Evolutionary conservation across 169 alveolate genomes (phyloP).

Genomic region (Plasmodium gaboni): DNA sequence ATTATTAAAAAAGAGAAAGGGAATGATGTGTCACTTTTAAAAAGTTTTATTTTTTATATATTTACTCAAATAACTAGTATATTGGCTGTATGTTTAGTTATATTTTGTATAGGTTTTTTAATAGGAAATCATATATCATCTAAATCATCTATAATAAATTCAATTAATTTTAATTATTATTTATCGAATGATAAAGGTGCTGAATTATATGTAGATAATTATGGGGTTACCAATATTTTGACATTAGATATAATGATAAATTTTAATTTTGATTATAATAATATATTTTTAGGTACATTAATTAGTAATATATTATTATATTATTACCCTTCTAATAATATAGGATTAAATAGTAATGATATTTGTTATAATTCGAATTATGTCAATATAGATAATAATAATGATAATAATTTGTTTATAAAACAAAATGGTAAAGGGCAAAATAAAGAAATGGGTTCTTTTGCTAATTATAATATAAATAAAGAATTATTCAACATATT

Average conservation of each 20-base stretch:
- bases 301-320: slow-evolving; percentile 29
- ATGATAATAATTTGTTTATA: not conserved
- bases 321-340: slow-evolving; percentile 70
- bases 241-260: slow-evolving; percentile 38
- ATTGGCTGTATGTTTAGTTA: slow-evolving; percentile 49
- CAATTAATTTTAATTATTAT: slow-evolving; percentile 37
- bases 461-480: not conserved
- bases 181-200: slow-evolving; percentile 40
- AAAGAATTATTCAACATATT: slow-evolving; percentile 15
- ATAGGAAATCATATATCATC: slow-evolving; percentile 72
- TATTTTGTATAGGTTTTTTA: slow-evolving; percentile 64
- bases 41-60: slow-evolving; percentile 63
- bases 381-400: not conserved
- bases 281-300: slow-evolving; percentile 69
- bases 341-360: slow-evolving; percentile 19
- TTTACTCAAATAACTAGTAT: slow-evolving; percentile 70
- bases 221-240: slow-evolving; percentile 3
- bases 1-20: slow-evolving; percentile 52
- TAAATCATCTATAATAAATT: slow-evolving; percentile 47
- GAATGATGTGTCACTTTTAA: slow-evolving; percentile 46
- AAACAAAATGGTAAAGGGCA: not conserved
- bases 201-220: not conserved
- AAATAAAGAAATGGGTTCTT: not conserved
- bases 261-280: slow-evolving; percentile 70
- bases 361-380: slow-evolving; percentile 10